phyloP scores from a whole-genome alignment of 176 grass and related monocot genomes.

The Poa pratensis region DNA sequence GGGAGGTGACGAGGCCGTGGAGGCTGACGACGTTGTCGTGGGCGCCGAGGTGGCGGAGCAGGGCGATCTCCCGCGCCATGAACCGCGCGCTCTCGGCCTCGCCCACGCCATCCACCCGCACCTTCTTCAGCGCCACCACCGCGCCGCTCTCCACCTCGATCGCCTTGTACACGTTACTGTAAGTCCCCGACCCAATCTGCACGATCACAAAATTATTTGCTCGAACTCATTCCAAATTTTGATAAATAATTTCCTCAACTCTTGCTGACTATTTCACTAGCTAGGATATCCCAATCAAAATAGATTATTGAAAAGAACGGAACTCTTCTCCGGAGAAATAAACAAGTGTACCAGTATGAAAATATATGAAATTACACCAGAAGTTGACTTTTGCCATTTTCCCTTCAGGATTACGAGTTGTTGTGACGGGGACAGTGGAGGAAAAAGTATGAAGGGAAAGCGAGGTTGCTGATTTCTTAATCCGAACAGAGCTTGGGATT shows the following conservation, averaged over 20 bases:
- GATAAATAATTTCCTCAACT: no score
- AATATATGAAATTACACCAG: constrained; percentile 2
- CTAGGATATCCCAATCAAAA: background rate
- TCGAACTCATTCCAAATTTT: background rate
- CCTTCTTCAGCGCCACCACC: constrained; percentile 97
- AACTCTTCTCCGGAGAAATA: background rate
- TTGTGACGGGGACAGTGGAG: constrained; percentile 42
- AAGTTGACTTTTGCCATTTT: constrained; percentile 45
- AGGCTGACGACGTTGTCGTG: constrained; percentile 80
- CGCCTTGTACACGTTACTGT: constrained; percentile 99
- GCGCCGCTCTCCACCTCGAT: constrained; percentile 62
- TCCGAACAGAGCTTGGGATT: constrained; percentile 33
- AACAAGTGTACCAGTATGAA: background rate
- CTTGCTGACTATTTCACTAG: background rate
- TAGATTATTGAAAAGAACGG: no score
- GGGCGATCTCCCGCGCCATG: constrained; percentile 89
- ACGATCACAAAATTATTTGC: background rate
- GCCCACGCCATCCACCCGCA: constrained; percentile 67
- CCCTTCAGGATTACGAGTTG: constrained; percentile 31
- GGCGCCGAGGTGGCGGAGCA: constrained; percentile 73
- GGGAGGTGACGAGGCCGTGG: constrained; percentile 78
- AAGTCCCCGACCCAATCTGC: constrained; percentile 97
- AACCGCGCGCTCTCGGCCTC: constrained; percentile 73
- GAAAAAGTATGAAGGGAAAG: constrained; percentile 41
- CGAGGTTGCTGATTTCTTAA: constrained; percentile 14